phyloP scores from a whole-genome alignment of 2,329 filamentous ascomycete species.

The Botrytis pseudocinerea region DNA sequence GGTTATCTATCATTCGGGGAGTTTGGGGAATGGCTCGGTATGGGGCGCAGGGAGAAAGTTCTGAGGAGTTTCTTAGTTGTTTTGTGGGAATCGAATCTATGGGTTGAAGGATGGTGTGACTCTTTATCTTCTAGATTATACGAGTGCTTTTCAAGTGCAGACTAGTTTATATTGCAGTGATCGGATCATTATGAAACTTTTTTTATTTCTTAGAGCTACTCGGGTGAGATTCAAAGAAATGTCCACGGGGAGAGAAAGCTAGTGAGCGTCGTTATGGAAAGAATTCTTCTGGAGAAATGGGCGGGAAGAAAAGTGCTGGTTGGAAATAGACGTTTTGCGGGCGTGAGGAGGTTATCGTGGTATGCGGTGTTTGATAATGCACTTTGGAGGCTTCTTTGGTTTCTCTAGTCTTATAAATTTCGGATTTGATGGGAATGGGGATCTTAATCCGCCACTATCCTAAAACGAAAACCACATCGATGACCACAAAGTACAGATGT shows the following conservation, averaged over 20 bases:
- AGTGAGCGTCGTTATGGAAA: not conserved
- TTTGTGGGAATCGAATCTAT: not conserved
- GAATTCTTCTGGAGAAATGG: not conserved
- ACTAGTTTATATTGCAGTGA: not conserved
- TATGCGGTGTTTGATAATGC: not conserved
- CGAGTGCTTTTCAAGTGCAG: not conserved
- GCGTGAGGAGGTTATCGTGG: not conserved
- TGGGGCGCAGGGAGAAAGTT: not conserved
- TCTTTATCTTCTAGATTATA: not conserved
- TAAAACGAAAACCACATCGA: not conserved
- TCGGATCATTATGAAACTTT: not conserved
- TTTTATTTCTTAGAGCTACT: not conserved
- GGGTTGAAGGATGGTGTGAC: not conserved
- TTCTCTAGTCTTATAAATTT: not conserved
- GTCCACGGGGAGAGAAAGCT: not conserved
- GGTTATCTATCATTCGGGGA: accelerated
- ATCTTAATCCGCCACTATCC: not conserved
- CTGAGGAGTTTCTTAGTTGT: not conserved
- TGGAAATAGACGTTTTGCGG: not conserved
- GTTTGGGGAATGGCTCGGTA: accelerated
- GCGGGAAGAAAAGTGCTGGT: not conserved
- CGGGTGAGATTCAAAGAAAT: accelerated
- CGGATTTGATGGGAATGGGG: not conserved
- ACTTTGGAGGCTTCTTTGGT: not conserved
- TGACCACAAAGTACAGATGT: not conserved